A percentile compares a stretch with the other conserved stretches of the same genome.
Evolutionary conservation across 345 rosid species (phyloP).

Genomic region (Trapa bicornis): DNA sequence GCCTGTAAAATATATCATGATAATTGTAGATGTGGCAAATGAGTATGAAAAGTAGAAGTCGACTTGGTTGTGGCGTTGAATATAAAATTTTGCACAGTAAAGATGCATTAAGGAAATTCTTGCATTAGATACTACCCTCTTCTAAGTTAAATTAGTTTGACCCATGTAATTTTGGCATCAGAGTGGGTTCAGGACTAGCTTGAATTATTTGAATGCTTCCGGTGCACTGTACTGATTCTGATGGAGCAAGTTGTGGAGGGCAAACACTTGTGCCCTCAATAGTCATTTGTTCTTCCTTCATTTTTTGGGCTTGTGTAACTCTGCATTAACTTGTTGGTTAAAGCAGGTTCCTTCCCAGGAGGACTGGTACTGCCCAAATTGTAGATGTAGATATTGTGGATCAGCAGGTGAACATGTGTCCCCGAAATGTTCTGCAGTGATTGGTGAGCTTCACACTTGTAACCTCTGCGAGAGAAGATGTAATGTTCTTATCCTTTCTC

Average conservation of each 20-base stretch:
- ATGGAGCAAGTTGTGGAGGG: not conserved
- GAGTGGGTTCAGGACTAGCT: too few species aligned
- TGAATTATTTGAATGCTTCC: too few species aligned
- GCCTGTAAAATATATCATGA: not conserved
- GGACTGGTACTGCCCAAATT: slow-evolving; percentile 88
- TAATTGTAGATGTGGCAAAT: not conserved
- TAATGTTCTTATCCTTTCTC: slow-evolving; percentile 20
- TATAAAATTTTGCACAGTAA: not conserved
- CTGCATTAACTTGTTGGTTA: slow-evolving; percentile 4
- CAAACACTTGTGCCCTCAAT: not conserved
- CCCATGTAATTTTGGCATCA: too few species aligned
- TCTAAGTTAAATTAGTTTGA: too few species aligned
- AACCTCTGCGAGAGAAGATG: slow-evolving; percentile 80
- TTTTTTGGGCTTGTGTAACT: not conserved
- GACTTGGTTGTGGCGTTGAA: not conserved
- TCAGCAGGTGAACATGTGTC: slow-evolving; percentile 23
- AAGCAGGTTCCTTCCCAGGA: slow-evolving; percentile 59
- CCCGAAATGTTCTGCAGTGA: slow-evolving; percentile 20
- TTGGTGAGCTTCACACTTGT: slow-evolving; percentile 27
- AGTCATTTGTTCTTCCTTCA: not conserved
- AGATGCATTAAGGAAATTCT: not conserved
- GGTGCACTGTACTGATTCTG: not conserved
- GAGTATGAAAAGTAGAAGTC: not conserved
- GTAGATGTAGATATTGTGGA: slow-evolving; percentile 88
- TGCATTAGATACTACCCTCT: too few species aligned